Conservation (phyloP, 2,329 filamentous ascomycete genomes). For the Teratosphaeria nubilosa region DNA sequence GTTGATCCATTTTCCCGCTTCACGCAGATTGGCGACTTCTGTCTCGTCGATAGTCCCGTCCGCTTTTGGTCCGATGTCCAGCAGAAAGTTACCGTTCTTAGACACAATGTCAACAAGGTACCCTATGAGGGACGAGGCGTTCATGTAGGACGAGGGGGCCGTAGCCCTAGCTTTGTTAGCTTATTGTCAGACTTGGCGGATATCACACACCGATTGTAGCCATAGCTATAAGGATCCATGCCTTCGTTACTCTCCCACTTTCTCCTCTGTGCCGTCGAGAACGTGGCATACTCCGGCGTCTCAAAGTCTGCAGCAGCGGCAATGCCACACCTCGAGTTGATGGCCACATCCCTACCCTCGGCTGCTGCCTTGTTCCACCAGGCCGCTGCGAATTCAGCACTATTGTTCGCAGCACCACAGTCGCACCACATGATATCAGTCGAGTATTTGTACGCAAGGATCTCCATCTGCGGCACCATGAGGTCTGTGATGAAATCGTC, state of each 20-base stretch:
- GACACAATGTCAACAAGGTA: slow-evolving; percentile 43
- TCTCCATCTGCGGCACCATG: slow-evolving; percentile 36
- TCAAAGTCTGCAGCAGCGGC: slow-evolving; percentile 44
- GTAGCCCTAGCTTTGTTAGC: slow-evolving; percentile 32
- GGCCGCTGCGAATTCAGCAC: slow-evolving; percentile 31
- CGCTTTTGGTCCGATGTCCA: slow-evolving; percentile 47
- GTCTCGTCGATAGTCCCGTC: slow-evolving; percentile 44
- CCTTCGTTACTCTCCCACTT: slow-evolving; percentile 53
- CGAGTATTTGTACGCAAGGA: slow-evolving; percentile 30
- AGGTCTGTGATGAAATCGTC: slow-evolving; percentile 33
- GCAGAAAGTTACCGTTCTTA: slow-evolving; percentile 48
- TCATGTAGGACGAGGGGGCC: slow-evolving; percentile 41
- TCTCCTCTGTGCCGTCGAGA: slow-evolving; percentile 39
- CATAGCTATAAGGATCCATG: slow-evolving; percentile 52
- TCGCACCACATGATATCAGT: slow-evolving; percentile 42
- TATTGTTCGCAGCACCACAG: slow-evolving; percentile 35
- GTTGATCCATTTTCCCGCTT: slow-evolving; percentile 46
- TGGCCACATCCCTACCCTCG: slow-evolving; percentile 40
- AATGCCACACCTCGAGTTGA: slow-evolving; percentile 49
- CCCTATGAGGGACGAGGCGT: slow-evolving; percentile 38
- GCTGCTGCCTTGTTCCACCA: slow-evolving; percentile 34
- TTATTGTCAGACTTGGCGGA: neutral
- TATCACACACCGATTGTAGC: slow-evolving; percentile 39
- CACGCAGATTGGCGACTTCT: slow-evolving; percentile 39
- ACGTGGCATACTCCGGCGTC: slow-evolving; percentile 49